Evolutionary conservation across 2,329 filamentous ascomycete species (phyloP), one percentile per base, ranked within the genome.

Genomic region (Parascedosporium putredinis): DNA sequence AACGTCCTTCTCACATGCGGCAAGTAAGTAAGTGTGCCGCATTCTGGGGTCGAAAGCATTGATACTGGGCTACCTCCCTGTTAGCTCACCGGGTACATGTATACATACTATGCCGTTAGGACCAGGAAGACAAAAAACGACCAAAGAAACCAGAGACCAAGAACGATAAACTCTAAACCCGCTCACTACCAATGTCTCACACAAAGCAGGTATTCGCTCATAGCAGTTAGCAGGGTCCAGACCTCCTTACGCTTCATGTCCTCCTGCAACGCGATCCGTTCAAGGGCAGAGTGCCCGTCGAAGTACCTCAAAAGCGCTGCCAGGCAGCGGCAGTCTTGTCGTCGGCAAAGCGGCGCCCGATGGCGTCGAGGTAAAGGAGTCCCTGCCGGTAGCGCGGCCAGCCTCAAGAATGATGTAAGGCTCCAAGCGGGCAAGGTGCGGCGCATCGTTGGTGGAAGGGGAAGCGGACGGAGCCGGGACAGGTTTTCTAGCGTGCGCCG

Each of bases 191-290:
- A 88, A 63, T 88, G 84, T 48, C 82, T 72, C 46, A 81, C 78
- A 55, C 77, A 78, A 3, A 88, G 62, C 18, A 89, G 60, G 64
- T 83, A 78, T 60, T 87, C 84, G 55, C 78, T 76, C 74, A 84
- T 82, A n/a, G 70, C 67, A 36, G 74, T 75, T 50, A 86, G 64
- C 50, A 83, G 69, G 44, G 78, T 76, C 71, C 86, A 89, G 12
- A 88, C 75, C 57, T 86, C 83, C 67, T 91, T 94, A 51, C 88
- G 75, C 70, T 93, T 95, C 69, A 94, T 76, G 5, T 86, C 86
- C 67, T 96, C 88, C 51, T 84, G 77, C n/a, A 93, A 70, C 1
- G 86, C 80, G 55, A 98, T 85, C 57, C 90, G 83, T 68, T 98
- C 93, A 52, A 97, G 72, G 2, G 90, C 84, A 60, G 85, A 83